A percentile compares a stretch with the other conserved stretches of the same genome.
Evolutionary conservation across 1,139 yeast species (phyloP).

Genomic region (Zygosaccharomyces sapae): DNA sequence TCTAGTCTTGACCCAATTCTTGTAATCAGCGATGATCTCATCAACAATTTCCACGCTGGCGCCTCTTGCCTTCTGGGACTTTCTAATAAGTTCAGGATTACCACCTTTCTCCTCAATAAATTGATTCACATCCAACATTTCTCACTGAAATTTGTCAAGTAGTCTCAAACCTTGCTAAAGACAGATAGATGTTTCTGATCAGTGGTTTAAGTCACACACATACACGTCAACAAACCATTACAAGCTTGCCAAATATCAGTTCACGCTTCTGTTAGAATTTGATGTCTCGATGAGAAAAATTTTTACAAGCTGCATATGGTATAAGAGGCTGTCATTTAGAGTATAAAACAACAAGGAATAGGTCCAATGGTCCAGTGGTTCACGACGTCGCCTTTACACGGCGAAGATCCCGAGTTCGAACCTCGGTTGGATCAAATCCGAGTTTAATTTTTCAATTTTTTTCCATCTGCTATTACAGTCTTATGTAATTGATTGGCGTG

Average conservation of each 20-base stretch:
- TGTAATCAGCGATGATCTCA: conserved; percentile 86
- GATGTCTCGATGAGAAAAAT: conserved; percentile 1
- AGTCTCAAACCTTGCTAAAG: conserved; percentile 3
- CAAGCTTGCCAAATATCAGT: not conserved
- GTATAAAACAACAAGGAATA: conserved; percentile 7
- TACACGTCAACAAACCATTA: not conserved
- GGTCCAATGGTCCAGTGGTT: conserved; percentile 40
- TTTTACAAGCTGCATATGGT: not conserved
- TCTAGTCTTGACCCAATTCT: conserved; percentile 88
- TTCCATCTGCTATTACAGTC: not conserved
- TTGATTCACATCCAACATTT: conserved; percentile 85
- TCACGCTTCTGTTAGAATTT: not conserved
- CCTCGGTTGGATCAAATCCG: conserved; percentile 38
- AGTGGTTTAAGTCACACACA: not conserved
- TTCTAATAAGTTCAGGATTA: conserved; percentile 80
- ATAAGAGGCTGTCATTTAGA: not conserved
- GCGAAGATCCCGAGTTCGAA: conserved; percentile 41
- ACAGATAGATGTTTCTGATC: not conserved
- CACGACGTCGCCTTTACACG: conserved; percentile 41
- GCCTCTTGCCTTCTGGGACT: conserved; percentile 90
- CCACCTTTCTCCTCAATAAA: conserved; percentile 97
- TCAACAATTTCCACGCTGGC: conserved; percentile 92
- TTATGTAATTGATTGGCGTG: not conserved
- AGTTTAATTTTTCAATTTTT: conserved; percentile 9
- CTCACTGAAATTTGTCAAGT: not conserved